These are phyloP conservation scores for Ambrosia trifida DNA, from an alignment of 129 eudicot species.

Conservation along the genomic window DNA sequence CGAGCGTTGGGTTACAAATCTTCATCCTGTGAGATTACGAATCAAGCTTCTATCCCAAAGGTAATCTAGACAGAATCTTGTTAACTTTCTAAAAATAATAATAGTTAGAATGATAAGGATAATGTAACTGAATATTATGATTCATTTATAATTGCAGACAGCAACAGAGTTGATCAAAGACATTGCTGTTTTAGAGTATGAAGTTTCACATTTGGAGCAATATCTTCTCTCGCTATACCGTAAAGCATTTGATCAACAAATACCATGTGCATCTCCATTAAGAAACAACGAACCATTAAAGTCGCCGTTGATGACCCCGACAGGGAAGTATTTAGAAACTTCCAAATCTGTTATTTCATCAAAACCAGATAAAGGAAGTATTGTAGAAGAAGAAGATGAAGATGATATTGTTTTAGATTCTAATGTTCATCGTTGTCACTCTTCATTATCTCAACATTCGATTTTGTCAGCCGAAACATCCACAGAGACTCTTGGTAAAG, in stretches of 20 bases:
- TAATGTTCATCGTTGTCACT: constrained; percentile 74
- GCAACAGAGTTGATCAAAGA: constrained; percentile 81
- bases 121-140: background rate
- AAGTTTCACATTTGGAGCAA: constrained; percentile 84
- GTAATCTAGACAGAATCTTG: constrained; percentile 31
- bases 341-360: constrained; percentile 42
- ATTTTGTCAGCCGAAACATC: constrained; percentile 48
- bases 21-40: constrained; percentile 39
- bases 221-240: constrained; percentile 83
- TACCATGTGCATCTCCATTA: constrained; percentile 60
- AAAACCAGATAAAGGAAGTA: constrained; percentile 34
- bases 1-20: constrained; percentile 72
- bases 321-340: constrained; percentile 55
- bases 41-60: constrained; percentile 66
- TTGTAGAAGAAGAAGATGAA: constrained; percentile 36
- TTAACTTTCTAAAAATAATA: background rate
- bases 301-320: constrained; percentile 59
- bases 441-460: constrained; percentile 71
- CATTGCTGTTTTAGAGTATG: constrained; percentile 74
- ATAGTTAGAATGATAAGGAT: background rate
- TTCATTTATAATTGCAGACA: constrained; percentile 51
- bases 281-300: constrained; percentile 39
- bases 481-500: constrained; percentile 53
- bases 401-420: constrained; percentile 48
- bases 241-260: constrained; percentile 75